phyloP scores from a whole-genome alignment of 768 basidiomycete genomes.

The Candolleomyces eurysporus region DNA sequence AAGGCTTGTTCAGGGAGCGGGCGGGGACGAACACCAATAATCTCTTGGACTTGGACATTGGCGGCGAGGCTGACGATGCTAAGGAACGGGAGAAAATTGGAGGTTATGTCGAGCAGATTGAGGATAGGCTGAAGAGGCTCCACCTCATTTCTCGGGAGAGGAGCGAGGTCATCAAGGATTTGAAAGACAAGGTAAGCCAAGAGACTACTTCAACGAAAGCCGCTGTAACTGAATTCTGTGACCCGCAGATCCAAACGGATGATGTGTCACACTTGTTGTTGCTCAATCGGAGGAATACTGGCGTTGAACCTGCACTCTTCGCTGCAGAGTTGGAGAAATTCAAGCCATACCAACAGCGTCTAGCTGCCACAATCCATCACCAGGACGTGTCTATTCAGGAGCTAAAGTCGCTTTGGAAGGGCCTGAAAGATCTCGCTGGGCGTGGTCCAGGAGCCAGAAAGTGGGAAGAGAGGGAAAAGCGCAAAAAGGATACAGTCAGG shows the following conservation, averaged over 20 bases:
- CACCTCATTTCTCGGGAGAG: conserved; percentile 85
- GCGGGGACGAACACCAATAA: conserved; percentile 34
- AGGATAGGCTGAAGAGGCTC: conserved; percentile 72
- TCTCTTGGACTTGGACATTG: conserved; percentile 67
- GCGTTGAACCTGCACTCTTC: conserved; percentile 85
- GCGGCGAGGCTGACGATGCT: conserved; percentile 59
- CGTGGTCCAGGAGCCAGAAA: conserved; percentile 75
- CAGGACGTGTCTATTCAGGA: conserved; percentile 77
- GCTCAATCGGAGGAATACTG: conserved; percentile 81
- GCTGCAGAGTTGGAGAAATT: conserved; percentile 96
- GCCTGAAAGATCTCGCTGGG: conserved; percentile 68
- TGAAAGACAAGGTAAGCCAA: conserved; percentile 84
- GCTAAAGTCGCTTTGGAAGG: conserved; percentile 69
- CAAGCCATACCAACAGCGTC: conserved; percentile 81
- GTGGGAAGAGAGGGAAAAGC: conserved; percentile 80
- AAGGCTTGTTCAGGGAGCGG: conserved; percentile 61
- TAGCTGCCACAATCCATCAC: conserved; percentile 74
- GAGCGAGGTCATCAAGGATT: conserved; percentile 82
- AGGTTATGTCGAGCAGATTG: conserved; percentile 68
- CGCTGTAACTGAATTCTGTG: not conserved
- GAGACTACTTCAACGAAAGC: not conserved
- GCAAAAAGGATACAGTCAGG: conserved; percentile 70
- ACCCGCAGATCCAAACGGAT: conserved; percentile 80
- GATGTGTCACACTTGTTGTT: conserved; percentile 95
- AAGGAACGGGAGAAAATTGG: conserved; percentile 67